Percentiles rank a stretch among this genome's conserved stretches.
These are phyloP conservation scores for Penicillium freii DNA, from an alignment of 2,329 filamentous ascomycete genomes.

Conservation along the genomic window DNA sequence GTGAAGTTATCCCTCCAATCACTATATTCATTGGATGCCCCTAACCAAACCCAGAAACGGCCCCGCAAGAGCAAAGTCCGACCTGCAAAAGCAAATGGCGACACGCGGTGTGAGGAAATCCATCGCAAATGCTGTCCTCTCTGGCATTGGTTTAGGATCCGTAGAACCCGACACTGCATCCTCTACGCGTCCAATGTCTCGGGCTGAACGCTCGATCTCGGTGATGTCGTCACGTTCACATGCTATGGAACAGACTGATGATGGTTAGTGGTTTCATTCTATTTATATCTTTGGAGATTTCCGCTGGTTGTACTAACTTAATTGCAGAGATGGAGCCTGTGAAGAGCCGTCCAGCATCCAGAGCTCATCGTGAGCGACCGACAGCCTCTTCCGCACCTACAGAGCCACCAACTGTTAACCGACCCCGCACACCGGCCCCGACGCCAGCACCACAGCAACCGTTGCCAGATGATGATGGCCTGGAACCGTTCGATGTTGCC, in stretches of 20 bases:
- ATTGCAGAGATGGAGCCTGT: conserved; percentile 19
- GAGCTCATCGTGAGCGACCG: conserved; percentile 20
- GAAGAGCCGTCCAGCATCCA: conserved; percentile 22
- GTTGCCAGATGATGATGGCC: conserved; percentile 60
- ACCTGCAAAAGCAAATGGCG: conserved; percentile 82
- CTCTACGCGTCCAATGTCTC: conserved; percentile 27
- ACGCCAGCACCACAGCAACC: conserved; percentile 7
- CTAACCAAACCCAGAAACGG: conserved; percentile 57
- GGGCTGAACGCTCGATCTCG: conserved; percentile 33
- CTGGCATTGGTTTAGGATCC: conserved; percentile 61
- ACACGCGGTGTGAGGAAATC: conserved; percentile 81
- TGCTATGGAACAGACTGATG: conserved; percentile 20
- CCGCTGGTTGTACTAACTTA: background rate
- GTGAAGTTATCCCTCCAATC: conserved; percentile 26
- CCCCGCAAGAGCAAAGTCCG: conserved; percentile 78
- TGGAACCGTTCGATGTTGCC: conserved; percentile 81
- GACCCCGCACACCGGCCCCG: conserved; percentile 21
- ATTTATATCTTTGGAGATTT: background rate
- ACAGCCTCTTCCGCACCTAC: conserved; percentile 10
- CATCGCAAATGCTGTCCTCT: conserved; percentile 77
- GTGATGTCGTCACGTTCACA: conserved; percentile 33
- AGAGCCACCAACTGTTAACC: conserved; percentile 36
- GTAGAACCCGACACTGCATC: conserved; percentile 27
- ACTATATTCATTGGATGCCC: background rate
- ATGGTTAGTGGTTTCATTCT: conserved; percentile 17